Conservation (phyloP, 257 asterid species). For the Plectranthus barbatus region DNA sequence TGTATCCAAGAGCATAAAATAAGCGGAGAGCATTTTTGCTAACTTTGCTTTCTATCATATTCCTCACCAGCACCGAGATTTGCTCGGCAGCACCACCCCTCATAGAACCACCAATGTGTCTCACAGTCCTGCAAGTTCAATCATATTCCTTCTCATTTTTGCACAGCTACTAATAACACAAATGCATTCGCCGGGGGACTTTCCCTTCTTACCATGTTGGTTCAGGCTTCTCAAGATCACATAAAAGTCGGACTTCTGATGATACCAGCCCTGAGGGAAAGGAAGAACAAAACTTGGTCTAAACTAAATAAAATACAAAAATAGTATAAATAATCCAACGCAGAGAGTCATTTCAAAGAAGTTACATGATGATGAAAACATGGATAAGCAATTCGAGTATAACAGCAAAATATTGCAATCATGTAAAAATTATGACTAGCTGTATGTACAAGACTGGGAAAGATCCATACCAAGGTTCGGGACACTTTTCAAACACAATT, state of each 20-base stretch:
- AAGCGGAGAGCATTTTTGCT: slow-evolving; percentile 84
- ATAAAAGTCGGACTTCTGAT: slow-evolving; percentile 76
- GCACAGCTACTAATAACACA: neutral
- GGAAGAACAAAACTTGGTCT: neutral
- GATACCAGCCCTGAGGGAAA: slow-evolving; percentile 58
- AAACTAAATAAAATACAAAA: neutral
- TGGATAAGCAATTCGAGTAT: neutral
- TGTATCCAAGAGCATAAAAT: slow-evolving; percentile 78
- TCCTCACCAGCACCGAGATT: slow-evolving; percentile 74
- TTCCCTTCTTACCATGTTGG: slow-evolving; percentile 67
- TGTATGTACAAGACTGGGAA: neutral
- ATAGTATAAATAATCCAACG: neutral
- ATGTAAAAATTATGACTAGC: neutral
- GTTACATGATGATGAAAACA: neutral
- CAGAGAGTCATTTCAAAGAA: neutral
- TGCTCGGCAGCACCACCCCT: slow-evolving; percentile 95
- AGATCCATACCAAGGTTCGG: slow-evolving; percentile 60
- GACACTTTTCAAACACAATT: slow-evolving; percentile 75
- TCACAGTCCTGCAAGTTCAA: slow-evolving; percentile 54
- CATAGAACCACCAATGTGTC: slow-evolving; percentile 95
- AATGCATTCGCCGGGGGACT: neutral
- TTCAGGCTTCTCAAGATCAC: slow-evolving; percentile 93
- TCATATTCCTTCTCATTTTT: slow-evolving; percentile 1
- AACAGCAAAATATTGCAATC: neutral
- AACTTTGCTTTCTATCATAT: slow-evolving; percentile 73